Conservation (phyloP, 805 yeast genomes). For the Clavispora fructus region DNA sequence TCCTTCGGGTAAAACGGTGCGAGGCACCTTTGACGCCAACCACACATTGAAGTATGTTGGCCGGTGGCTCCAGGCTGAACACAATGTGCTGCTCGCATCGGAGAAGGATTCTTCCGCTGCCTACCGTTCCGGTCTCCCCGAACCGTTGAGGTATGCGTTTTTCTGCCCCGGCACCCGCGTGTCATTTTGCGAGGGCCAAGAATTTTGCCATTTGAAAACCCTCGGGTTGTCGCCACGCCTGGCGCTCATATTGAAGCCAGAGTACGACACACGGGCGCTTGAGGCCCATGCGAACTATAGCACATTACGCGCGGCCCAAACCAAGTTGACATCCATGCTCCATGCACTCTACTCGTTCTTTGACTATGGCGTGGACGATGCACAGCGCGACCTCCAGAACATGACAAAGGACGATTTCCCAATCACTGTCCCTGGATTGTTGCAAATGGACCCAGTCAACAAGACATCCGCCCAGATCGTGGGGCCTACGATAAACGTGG, state of each 20-base stretch:
- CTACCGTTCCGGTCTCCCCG: conserved; percentile 31
- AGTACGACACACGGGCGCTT: conserved; percentile 23
- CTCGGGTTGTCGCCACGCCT: conserved; percentile 69
- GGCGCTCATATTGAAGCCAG: conserved; percentile 68
- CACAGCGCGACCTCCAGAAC: conserved; percentile 8
- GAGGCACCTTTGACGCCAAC: conserved; percentile 5
- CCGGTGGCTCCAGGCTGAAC: conserved; percentile 13
- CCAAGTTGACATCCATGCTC: conserved; percentile 1
- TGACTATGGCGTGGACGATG: conserved; percentile 36
- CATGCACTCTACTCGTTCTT: conserved; percentile 36
- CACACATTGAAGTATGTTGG: conserved; percentile 11
- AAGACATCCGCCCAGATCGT: background rate
- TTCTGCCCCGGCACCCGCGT: conserved; percentile 45
- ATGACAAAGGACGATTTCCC: background rate
- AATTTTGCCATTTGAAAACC: conserved; percentile 39
- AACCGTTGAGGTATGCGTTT: conserved; percentile 43
- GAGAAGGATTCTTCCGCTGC: conserved; percentile 5
- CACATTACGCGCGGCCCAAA: background rate
- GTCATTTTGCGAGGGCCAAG: conserved; percentile 49
- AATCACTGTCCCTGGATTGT: background rate
- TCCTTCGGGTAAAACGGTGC: conserved; percentile 9
- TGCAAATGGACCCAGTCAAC: background rate
- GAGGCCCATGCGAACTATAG: conserved; percentile 1
- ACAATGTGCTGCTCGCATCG: conserved; percentile 8
- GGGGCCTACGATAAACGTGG: background rate